Evolutionary conservation across 148 eudicot species (phyloP), one percentile per base, ranked within the genome.

Genomic region (Rheum nobile): DNA sequence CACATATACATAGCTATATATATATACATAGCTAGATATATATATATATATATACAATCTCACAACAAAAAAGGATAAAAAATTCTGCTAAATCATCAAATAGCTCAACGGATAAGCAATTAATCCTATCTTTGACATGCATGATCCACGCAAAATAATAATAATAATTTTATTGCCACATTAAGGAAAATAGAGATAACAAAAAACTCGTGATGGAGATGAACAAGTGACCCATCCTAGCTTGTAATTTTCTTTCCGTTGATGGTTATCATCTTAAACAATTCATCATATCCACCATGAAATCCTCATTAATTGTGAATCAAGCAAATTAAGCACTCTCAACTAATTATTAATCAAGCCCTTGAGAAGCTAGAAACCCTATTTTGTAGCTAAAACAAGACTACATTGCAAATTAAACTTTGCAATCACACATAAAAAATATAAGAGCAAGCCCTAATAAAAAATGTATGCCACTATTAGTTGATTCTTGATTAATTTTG

Each of bases 201-300:
- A 39, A 71, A 41, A 71, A 71, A 71, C 31, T 43, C 73, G 21
- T 71, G 73, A 43, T 71, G 46, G 73, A 43, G 46, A 71, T 71
- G 73, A 71, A 71, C 48, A 41, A 71, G 73, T 38, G 73, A 71
- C 50, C 73, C 73, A 39, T 39, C 73, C 28, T 71, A n/a, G 17
- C 41, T 39, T 43, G 50, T 24, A 10, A 9, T 21, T 38, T 72
- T 72, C 35, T 26, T 29, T 72, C 28, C n/a, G 21, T 47, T 9
- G 28, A 31, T 72, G 75, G 75, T 29, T 47, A 31, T 47, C 75
- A 72, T 17, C 37, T 19, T 10, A n/a, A n/a, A n/a, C n/a, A 43
- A 22, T 71, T 65, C 70, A 65, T 29, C 59, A 47, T 24, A 44
- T 31, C 52, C 74, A 57, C 71, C 47, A 74, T 65, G 39, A 37